Percentiles rank a stretch among this genome's conserved stretches.
Evolutionary conservation across 192 early-diverging fungal species (phyloP).

Genomic region (Coemansia aciculifera): DNA sequence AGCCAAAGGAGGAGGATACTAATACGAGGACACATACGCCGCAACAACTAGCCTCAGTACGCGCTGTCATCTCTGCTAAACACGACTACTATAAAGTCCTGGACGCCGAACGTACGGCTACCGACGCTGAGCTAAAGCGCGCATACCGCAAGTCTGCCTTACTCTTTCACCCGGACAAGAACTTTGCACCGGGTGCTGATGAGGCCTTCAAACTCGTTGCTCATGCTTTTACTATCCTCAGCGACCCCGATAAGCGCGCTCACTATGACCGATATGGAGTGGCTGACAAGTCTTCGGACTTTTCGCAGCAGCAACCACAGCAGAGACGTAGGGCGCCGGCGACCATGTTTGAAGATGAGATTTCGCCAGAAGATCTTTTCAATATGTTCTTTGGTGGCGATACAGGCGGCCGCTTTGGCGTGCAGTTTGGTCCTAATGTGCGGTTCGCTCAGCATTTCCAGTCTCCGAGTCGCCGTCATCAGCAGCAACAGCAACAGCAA

Average conservation of each 20-base stretch:
- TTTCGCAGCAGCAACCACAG: conserved; percentile 22
- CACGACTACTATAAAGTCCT: conserved; percentile 84
- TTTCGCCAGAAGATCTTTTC: conserved; percentile 92
- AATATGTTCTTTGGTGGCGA: conserved; percentile 90
- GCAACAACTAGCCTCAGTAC: conserved; percentile 80
- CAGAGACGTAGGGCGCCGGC: neutral
- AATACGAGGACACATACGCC: conserved; percentile 58
- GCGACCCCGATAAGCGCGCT: conserved; percentile 80
- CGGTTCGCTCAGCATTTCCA: conserved; percentile 28
- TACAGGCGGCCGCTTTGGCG: conserved; percentile 53
- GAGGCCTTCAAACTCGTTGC: conserved; percentile 96
- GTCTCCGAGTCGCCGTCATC: conserved; percentile 8
- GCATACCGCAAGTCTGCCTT: conserved; percentile 94
- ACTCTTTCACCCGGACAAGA: conserved; percentile 95
- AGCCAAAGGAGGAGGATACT: neutral
- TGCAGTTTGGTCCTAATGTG: conserved; percentile 38
- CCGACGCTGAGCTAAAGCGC: conserved; percentile 85
- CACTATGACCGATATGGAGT: conserved; percentile 86
- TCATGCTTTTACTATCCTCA: conserved; percentile 87
- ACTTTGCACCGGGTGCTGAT: conserved; percentile 90
- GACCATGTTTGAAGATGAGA: conserved; percentile 62
- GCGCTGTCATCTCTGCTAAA: conserved; percentile 70
- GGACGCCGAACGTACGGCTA: conserved; percentile 71
- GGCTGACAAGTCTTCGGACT: conserved; percentile 50
- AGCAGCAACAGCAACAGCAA: neutral